Conservation (phyloP, 139 green algal genomes). For the Chlamydomonas eustigma region DNA sequence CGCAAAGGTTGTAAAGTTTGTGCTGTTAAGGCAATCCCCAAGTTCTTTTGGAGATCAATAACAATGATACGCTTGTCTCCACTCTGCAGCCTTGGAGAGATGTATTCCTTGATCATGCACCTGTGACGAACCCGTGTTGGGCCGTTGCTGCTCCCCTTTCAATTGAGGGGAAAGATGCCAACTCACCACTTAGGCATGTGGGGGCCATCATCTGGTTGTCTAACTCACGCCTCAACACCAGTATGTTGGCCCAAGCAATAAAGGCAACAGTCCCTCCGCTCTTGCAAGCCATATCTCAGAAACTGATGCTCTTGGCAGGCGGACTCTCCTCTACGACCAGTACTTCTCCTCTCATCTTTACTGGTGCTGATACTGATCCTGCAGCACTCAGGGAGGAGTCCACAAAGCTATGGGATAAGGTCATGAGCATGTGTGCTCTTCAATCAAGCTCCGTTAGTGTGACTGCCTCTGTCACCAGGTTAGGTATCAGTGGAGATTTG, state of each 20-base stretch:
- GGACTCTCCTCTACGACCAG: no score
- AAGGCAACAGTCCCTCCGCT: constrained; percentile 27
- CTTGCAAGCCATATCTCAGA: constrained; percentile 22
- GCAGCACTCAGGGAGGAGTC: no score
- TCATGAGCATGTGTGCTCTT: no score
- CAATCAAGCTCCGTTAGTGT: no score
- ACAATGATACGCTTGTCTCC: background rate
- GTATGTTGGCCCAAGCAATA: constrained; percentile 24
- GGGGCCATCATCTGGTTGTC: constrained; percentile 36
- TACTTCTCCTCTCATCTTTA: no score
- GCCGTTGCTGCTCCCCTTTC: constrained; percentile 26
- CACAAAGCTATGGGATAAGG: no score
- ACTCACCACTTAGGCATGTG: constrained; percentile 5
- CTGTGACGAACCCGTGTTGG: constrained; percentile 31
- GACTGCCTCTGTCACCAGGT: no score
- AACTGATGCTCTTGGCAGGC: no score
- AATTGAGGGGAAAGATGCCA: background rate
- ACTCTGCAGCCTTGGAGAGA: constrained; percentile 28
- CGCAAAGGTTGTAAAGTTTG: background rate
- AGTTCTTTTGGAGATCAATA: background rate
- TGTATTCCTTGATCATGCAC: constrained; percentile 30
- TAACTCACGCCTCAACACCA: constrained; percentile 22
- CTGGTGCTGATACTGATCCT: no score
- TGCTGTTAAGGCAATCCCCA: no score
- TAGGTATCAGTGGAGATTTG: no score